Evolutionary conservation across 2,329 filamentous ascomycete genomes (phyloP), one percentile per base, ranked within the genome.

Genomic region (Xylariaceae sp.): DNA sequence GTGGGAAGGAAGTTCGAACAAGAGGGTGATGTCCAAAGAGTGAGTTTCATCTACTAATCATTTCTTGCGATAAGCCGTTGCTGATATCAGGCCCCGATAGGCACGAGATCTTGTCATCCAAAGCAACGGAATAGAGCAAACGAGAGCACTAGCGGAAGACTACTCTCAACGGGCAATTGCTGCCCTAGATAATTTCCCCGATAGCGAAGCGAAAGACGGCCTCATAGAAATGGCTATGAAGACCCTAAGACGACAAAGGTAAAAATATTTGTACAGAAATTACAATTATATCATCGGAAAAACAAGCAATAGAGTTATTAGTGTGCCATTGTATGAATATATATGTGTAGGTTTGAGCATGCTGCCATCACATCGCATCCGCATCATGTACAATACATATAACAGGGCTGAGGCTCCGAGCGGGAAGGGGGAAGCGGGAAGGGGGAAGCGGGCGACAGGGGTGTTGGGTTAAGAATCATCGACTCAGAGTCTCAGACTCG

Each of bases 181-280:
- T 4, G 89, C 91, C n/a, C 88, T 99, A 65, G 79, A 81, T 60
- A 74, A 76, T 45, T 96, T 99, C 72, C 94, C 94, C 5, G 86
- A 91, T n/a, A 92, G 91, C 70, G 92, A 97, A 61, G 94, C 94
- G 55, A 97, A 96, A 76, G 82, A 87, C 32, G 92, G 92, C 0
- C 77, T 99, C 41, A 77, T 96, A 45, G 90, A 96, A 67, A 96
- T 97, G 89, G 95, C 91, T 63, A 81, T 86, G 64, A 96, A 96
- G 76, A 91, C 91, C 12, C 83, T 96, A 76, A 86, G 90, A 73
- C 81, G 92, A 67, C 81, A 90, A 70, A 96, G 96, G 73, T 97
- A 78, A 68, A 37, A 29, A 59, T 44, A 45, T 46, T 54, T 63
- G n/a, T 47, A 51, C 43, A 53, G 32, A 19, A 47, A 55, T 54